Base-by-base conservation (phyloP, 164 flowering plant species). In the Houttuynia cordata region DNA sequence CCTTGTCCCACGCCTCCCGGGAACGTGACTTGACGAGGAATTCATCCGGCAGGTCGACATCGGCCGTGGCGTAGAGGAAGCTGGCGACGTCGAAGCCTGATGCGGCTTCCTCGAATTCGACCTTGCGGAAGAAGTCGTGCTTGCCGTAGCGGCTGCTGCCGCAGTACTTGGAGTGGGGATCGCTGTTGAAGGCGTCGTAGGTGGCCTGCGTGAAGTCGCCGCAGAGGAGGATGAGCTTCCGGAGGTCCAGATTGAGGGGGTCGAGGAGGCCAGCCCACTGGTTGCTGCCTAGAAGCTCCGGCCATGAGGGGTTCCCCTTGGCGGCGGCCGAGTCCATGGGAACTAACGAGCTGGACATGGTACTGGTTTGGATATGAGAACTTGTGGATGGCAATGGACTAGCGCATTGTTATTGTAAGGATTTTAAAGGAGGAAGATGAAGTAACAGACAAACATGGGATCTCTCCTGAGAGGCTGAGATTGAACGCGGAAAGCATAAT, bases 171-270 rank as follows among this genome's bases (percentile, higher is more conserved):
- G 96, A 88, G 80, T 78, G 73, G 14, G 62, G 53, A 68, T 91
- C 96, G 71, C 76, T 86, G 88, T 80, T 76, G 83, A 91, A 91
- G 65, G 97, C 79, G 62, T 91, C 97, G 66, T 91, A 86, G 30
- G 96, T 83, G 67, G 80, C 94, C 56, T 91, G 97, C 62, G 80
- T 74, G 63, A 91, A 68, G 73, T 88, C 96, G 55, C 97, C 97
- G 70, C 90, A 91, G 4, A 76, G 84, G 80, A 91, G 84, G 54
- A 91, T 80, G 63, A 83, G 82, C 7, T 62, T 57, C 19, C 96
- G 86, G 75, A 91, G 90, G 62, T 34, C 22, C 53, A 79, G 75
- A 70, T 82, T 47, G 3, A 91, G 74, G 0, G 96, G 97, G 51
- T 82, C 66, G 0, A 85, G 74, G 14, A 88, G 77, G 23, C 78